phyloP scores from a whole-genome alignment of 2,329 filamentous ascomycete species.

The Calonectria leucothoes region DNA sequence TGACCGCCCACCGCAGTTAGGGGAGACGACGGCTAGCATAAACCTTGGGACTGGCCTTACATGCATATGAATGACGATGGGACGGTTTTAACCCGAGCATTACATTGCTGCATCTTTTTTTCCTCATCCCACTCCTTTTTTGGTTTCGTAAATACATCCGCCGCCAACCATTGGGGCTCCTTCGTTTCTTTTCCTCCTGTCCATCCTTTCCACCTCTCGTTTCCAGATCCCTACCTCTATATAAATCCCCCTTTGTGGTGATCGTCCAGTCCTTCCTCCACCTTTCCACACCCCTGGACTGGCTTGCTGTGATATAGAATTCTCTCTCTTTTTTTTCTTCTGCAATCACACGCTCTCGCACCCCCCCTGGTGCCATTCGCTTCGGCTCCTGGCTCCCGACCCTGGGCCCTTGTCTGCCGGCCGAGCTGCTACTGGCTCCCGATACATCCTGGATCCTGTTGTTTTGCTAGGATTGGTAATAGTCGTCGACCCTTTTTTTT shows the following conservation, averaged over 20 bases:
- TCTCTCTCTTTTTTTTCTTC: conserved; percentile 16
- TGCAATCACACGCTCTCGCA: conserved; percentile 14
- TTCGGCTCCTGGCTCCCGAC: conserved; percentile 26
- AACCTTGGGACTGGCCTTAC: conserved; percentile 6
- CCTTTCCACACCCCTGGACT: background rate
- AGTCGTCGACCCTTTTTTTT: conserved; percentile 27
- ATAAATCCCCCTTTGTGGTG: conserved; percentile 31
- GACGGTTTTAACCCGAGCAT: background rate
- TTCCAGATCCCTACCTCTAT: conserved; percentile 12
- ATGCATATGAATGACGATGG: background rate
- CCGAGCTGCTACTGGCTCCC: conserved; percentile 26
- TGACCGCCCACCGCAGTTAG: background rate
- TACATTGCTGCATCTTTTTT: background rate
- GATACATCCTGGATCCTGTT: conserved; percentile 21
- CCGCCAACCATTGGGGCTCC: conserved; percentile 7
- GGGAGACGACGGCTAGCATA: conserved; percentile 2
- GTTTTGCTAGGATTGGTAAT: conserved; percentile 37
- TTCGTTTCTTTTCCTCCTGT: conserved; percentile 13
- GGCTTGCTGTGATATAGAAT: conserved; percentile 1
- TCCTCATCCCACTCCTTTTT: conserved; percentile 1
- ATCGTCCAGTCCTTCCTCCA: conserved; percentile 28
- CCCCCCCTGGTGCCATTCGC: conserved; percentile 9
- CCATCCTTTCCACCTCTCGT: conserved; percentile 15
- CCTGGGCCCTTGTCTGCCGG: conserved; percentile 30
- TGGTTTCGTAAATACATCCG: background rate